Evolutionary conservation across 2,329 filamentous ascomycete genomes (phyloP), one percentile per base, ranked within the genome.

Genomic region (Cryoendolithus antarcticus): DNA sequence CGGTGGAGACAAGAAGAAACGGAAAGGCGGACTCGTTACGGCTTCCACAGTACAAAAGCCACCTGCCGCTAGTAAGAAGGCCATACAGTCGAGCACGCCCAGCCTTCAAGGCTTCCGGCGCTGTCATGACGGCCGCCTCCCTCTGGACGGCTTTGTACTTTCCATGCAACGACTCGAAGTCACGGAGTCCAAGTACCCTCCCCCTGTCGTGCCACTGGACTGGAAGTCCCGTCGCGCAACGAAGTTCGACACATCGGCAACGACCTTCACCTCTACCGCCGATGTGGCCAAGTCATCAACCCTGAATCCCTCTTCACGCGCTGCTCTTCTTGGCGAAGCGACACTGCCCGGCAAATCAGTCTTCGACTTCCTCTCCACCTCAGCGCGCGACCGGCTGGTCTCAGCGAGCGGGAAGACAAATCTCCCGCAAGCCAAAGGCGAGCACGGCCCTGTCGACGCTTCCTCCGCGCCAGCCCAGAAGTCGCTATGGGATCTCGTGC

Each of bases 311-410:
- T 80, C 76, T 53, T 70, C 80, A 32, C 77, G 91, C 45, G 88
- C 86, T 9, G 77, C 77, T 3, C 68, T 93, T 1, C 70, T 96
- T 1, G 88, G 88, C 29, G 89, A 95, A 62, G 69, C 75, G 30
- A 73, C 76, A 29, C 66, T 96, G 0, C 88, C 88, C 0, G 85
- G 86, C 1, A 95, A 96, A 63, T 96, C 91, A 0, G 79, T 98
- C 2, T 98, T 96, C 58, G 88, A 96, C 61, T 98, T 83, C 60
- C 72, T 98, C 48, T 83, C 83, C 0, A 70, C 84, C 0, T 73
- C 82, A 28, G 77, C 83, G 3, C 77, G 91, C 44, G 80, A 89
- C 37, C 76, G 80, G 19, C 72, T 98, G 33, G 86, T 73, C 3
- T 70, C 75, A 8, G 78, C 78, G 1, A 86, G 85, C 2, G 88